Conservation (phyloP, 2,329 filamentous ascomycete species). For the Microsporum audouinii region DNA sequence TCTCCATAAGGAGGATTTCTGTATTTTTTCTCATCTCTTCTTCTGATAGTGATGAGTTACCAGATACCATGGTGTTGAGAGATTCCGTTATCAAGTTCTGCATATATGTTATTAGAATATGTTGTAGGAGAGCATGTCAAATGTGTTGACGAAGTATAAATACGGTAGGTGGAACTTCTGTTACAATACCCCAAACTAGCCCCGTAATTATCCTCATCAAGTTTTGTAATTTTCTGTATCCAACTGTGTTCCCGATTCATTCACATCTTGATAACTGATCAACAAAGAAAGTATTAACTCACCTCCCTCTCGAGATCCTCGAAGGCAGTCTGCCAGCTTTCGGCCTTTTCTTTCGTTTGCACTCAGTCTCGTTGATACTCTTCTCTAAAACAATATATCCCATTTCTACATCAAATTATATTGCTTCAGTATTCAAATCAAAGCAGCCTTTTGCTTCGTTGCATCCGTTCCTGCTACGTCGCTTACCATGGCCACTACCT, state of each 20-base stretch:
- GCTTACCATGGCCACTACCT: constrained; percentile 13
- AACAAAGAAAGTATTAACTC: constrained; percentile 4
- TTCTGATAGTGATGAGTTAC: neutral
- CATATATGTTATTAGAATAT: neutral
- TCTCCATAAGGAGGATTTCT: neutral
- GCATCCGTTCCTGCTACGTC: neutral
- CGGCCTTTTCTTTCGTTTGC: neutral
- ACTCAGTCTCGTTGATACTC: neutral
- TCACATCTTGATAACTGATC: neutral
- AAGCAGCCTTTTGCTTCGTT: neutral
- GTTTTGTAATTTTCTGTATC: neutral
- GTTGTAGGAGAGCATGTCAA: neutral
- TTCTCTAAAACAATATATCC: neutral
- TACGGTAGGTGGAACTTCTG: neutral
- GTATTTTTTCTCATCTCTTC: neutral
- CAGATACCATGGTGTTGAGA: neutral
- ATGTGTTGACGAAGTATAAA: neutral
- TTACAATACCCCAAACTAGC: neutral
- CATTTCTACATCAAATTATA: neutral
- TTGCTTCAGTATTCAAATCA: neutral
- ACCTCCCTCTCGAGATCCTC: neutral
- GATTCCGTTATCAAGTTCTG: neutral
- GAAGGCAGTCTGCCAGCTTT: neutral
- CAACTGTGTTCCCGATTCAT: neutral
- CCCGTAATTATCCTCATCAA: neutral